Conservation (phyloP, 441 rosid species). For the Hura crepitans region DNA sequence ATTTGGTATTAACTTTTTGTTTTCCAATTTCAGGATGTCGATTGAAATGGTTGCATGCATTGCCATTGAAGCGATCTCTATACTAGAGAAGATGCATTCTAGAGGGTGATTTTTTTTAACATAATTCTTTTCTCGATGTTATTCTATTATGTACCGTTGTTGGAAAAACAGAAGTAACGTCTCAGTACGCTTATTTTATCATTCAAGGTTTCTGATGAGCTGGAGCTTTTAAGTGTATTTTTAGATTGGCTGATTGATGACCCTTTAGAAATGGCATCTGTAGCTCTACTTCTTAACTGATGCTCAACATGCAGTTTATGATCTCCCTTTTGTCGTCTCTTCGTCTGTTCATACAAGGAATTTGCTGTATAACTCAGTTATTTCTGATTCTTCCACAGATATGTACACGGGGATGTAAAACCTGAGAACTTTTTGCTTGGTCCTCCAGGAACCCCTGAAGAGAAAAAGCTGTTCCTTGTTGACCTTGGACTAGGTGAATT, state of each 20-base stretch:
- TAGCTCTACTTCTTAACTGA: not conserved
- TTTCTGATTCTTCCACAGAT: conserved; percentile 40
- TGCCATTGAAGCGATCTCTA: conserved; percentile 93
- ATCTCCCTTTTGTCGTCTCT: not conserved
- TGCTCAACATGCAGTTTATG: not conserved
- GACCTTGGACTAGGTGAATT: conserved; percentile 79
- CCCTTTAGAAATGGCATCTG: not conserved
- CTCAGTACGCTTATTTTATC: not conserved
- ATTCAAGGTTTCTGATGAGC: not conserved
- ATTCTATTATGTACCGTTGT: not conserved
- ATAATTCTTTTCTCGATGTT: conserved; percentile 18
- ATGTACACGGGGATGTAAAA: conserved; percentile 95
- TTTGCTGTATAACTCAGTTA: not conserved
- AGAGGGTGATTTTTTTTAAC: conserved; percentile 51
- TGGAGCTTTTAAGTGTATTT: not conserved
- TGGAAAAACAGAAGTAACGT: not conserved
- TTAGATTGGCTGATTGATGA: not conserved
- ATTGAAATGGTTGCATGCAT: conserved; percentile 96
- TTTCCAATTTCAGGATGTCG: conserved; percentile 62
- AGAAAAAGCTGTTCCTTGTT: conserved; percentile 77
- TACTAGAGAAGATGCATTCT: conserved; percentile 82
- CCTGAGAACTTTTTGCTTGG: conserved; percentile 97
- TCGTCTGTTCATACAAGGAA: not conserved
- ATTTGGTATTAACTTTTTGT: conserved; percentile 1
- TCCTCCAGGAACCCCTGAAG: conserved; percentile 70